Evolutionary conservation across 1,284 basidiomycete genomes (phyloP), one percentile per base, ranked within the genome.

Genomic region (Porodaedalea pini): DNA sequence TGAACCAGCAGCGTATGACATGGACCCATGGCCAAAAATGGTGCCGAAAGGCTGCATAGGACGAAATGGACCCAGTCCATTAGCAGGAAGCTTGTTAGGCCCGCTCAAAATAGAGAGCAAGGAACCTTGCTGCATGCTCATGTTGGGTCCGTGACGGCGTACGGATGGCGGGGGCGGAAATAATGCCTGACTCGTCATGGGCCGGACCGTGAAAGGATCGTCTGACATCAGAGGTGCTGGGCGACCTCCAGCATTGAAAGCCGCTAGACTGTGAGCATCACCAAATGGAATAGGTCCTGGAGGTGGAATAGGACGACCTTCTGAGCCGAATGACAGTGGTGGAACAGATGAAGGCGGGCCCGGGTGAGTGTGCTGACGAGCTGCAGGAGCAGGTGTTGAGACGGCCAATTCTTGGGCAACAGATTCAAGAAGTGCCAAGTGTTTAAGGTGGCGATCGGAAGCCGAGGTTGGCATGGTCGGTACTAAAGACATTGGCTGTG

Each of bases 381-480:
- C 64, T 7, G 68, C 66, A 32, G 80, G 66, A 7, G 73, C 72
- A 13, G 81, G 78, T 4, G 82, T 78, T 74, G 83, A 77, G 63
- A 78, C 75, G 6, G 82, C 83, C 2, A 86, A 86, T 67, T 90
- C 87, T 62, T 85, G 81, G 1, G 81, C 87, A 39, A 90, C 80
- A 17, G 79, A 76, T 67, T 91, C 88, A n/a, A 91, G 73, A 59
- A 91, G 73, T 1, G 88, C 85, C 36, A 90, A 74, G 63, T 90
- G 88, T 65, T 82, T 84, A 68, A 88, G 69, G 60, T 78, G 78
- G 67, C 83, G 86, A 19, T 81, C 78, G 60, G 76, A 78, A 21
- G 70, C 64, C 15, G 78, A 68, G 49, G 76, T 75, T 7, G 80
- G 73, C 49, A 87, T 70, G 67, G 87, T 86, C 0, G 85, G 84